These are phyloP conservation scores for Lactuca sativa DNA, from an alignment of 129 eudicot species.

Conservation along the genomic window DNA sequence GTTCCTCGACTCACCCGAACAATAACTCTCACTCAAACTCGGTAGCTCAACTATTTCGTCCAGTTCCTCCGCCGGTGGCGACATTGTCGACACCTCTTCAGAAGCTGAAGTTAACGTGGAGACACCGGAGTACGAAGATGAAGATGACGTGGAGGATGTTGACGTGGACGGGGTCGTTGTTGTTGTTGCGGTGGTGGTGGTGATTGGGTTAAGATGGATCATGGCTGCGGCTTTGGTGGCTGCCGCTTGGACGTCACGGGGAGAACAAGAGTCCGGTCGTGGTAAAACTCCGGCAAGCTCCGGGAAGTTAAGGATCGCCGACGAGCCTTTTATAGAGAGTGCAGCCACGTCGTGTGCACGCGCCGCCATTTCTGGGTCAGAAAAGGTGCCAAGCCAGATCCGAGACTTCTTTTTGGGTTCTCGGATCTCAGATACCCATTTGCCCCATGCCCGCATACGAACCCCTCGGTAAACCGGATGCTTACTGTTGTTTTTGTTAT, in stretches of 20 bases:
- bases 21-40: conserved; percentile 50
- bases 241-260: conserved; percentile 66
- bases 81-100: conserved; percentile 34
- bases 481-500: conserved; percentile 20
- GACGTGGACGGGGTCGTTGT: not conserved
- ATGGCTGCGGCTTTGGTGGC: conserved; percentile 60
- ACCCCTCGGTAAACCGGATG: conserved; percentile 44
- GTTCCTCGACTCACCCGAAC: conserved; percentile 46
- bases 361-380: conserved; percentile 46
- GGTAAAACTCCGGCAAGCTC: conserved; percentile 46
- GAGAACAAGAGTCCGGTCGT: conserved; percentile 39
- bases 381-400: conserved; percentile 43
- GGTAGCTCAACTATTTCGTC: conserved; percentile 65
- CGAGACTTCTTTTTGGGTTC: conserved; percentile 47
- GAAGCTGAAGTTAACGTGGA: conserved; percentile 19
- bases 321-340: conserved; percentile 26
- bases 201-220: conserved; percentile 28
- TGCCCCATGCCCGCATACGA: conserved; percentile 42
- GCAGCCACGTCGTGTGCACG: conserved; percentile 50
- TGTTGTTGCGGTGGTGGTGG: not conserved
- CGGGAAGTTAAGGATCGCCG: conserved; percentile 63
- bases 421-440: conserved; percentile 47
- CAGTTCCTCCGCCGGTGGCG: conserved; percentile 37
- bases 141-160: conserved; percentile 34
- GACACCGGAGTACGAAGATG: conserved; percentile 27